These are phyloP conservation scores for Tetrapisispora taiwanensis DNA, from an alignment of 805 yeast genomes.

Conservation along the genomic window DNA sequence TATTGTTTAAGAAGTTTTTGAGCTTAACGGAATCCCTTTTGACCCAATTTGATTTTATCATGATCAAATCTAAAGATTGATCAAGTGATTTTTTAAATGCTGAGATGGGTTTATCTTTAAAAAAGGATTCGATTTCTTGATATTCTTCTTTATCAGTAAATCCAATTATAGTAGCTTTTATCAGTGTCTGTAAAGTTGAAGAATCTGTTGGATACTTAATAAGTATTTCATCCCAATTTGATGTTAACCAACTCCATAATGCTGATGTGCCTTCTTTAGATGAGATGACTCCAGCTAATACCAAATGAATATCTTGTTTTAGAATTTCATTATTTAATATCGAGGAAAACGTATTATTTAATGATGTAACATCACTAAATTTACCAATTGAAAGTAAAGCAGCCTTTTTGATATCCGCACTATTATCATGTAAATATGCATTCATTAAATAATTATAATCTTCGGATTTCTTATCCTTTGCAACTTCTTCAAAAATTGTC, in stretches of 20 bases:
- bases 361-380: conserved; percentile 41
- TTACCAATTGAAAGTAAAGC: conserved; percentile 63
- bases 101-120: conserved; percentile 42
- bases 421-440: conserved; percentile 49
- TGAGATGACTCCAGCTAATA: conserved; percentile 61
- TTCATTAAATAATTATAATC: conserved; percentile 53
- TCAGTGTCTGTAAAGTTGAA: conserved; percentile 68
- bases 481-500: conserved; percentile 54
- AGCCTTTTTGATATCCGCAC: conserved; percentile 55
- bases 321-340: conserved; percentile 49
- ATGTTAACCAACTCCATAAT: conserved; percentile 65
- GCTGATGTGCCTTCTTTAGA: conserved; percentile 56
- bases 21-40: conserved; percentile 43
- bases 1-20: conserved; percentile 28
- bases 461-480: conserved; percentile 48
- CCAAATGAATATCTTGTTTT: conserved; percentile 67
- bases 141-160: conserved; percentile 48
- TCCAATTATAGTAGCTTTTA: conserved; percentile 49
- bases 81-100: conserved; percentile 57
- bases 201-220: conserved; percentile 69
- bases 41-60: conserved; percentile 49
- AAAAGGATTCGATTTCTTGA: conserved; percentile 42
- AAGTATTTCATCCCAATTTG: conserved; percentile 61
- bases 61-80: conserved; percentile 49
- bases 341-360: conserved; percentile 45